Conservation (phyloP, 192 early-diverging fungal genomes). For the Oehlia diaphana region DNA sequence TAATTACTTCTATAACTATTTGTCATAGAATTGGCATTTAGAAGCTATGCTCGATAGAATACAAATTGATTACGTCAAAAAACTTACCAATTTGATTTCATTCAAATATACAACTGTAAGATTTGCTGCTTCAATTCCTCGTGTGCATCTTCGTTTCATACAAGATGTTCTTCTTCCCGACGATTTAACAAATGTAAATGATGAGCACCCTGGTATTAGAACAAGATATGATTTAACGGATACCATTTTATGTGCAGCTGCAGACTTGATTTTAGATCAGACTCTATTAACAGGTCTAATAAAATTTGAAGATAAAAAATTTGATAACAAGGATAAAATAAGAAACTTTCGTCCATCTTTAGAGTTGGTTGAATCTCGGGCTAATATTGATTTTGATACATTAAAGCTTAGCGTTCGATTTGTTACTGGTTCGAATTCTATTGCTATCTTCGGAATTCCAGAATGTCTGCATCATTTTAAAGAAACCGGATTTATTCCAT, state of each 20-base stretch:
- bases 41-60: conserved; percentile 66
- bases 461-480: conserved; percentile 44
- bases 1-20: conserved; percentile 14
- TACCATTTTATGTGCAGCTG: conserved; percentile 56
- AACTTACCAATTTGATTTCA: conserved; percentile 52
- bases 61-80: conserved; percentile 62
- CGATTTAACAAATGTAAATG: conserved; percentile 46
- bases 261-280: conserved; percentile 61
- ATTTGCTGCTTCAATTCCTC: conserved; percentile 55
- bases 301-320: conserved; percentile 52
- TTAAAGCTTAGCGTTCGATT: conserved; percentile 60
- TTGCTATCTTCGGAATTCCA: conserved; percentile 64
- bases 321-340: conserved; percentile 44
- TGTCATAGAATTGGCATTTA: conserved; percentile 58
- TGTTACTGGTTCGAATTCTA: conserved; percentile 44
- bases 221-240: conserved; percentile 61
- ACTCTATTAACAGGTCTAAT: conserved; percentile 49
- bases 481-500: conserved; percentile 40
- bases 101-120: conserved; percentile 51
- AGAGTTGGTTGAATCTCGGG: conserved; percentile 53
- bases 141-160: conserved; percentile 62
- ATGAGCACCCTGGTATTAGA: conserved; percentile 50
- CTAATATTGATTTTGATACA: conserved; percentile 52
- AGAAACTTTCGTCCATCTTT: conserved; percentile 49
- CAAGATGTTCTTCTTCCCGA: conserved; percentile 73